Base-by-base conservation (phyloP, 163 green algal genomes). In the Prototheca wickerhamii region DNA sequence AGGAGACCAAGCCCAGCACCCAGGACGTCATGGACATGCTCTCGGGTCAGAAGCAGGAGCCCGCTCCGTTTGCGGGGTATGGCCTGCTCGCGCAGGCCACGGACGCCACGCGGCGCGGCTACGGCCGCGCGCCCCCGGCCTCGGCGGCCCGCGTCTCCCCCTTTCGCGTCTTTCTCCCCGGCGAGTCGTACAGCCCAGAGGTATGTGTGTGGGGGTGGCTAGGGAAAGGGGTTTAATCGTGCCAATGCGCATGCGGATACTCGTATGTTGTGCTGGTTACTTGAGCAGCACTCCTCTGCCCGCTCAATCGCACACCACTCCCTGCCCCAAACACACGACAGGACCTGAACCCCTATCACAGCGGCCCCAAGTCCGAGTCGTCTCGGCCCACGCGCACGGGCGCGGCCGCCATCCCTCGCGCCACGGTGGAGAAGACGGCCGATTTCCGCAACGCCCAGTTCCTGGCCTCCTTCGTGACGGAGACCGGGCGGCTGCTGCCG, bases 281-380 rank as follows among this genome's bases (percentile, higher is more conserved):
- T n/a, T n/a, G n/a, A n/a, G n/a, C n/a, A n/a, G n/a, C n/a, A n/a
- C n/a, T 21, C 49, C 55, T 33, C 33, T 40, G 7, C 6, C 31
- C 32, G 4, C 32, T 31, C 44, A 5, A 21, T 3, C 37, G n/a
- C 5, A 6, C 10, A 3, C 54, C 44, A 30, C 4, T 31, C 3
- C 4, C 4, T 31, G 2, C 33, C 15, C 21, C 21, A 23, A 20
- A 4, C 21, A 8, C 26, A 50, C 61, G 37, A 30, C 67, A 73
- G 62, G 73, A 80, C 33, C 57, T 80, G 54, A 53, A 80, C 31
- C 70, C 73, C 0, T 80, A 79, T 49, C 35, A 42, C 32, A 21
- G 30, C 26, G n/a, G 44, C 29, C n/a, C 31, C 29, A 55, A 31
- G 4, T 23, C n/a, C 37, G 37, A 63, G 57, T 40, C 10, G n/a